Conservation (phyloP, 2,329 filamentous ascomycete species). For the Ascochyta lentis region DNA sequence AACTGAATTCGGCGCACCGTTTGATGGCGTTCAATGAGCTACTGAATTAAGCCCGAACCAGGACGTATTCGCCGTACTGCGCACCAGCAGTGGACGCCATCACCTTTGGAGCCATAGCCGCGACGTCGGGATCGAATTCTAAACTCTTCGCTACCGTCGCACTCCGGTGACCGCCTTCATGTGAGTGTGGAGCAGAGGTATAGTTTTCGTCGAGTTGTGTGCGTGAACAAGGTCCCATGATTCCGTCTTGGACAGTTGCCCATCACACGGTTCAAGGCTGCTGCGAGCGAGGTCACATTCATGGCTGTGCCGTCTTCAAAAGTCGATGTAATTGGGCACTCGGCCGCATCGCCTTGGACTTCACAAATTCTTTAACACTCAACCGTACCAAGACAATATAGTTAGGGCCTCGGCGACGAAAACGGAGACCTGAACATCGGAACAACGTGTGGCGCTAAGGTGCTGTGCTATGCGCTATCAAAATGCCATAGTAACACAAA, state of each 20-base stretch:
- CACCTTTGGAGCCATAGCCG: conserved; percentile 7
- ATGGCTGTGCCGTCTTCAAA: background rate
- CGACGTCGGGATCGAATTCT: background rate
- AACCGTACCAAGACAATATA: background rate
- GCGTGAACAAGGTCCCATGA: too few species aligned
- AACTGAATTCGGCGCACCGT: background rate
- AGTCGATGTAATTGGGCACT: too few species aligned
- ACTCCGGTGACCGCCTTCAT: background rate
- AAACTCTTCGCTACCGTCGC: background rate
- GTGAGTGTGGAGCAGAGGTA: background rate
- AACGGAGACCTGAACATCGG: background rate
- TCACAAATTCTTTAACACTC: background rate
- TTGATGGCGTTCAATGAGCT: background rate
- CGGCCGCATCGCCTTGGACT: background rate
- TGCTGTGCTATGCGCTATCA: background rate
- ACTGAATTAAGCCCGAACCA: background rate
- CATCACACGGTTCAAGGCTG: too few species aligned
- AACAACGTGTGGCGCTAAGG: background rate
- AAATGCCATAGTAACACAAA: background rate
- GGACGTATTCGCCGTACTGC: background rate
- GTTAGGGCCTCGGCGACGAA: conserved; percentile 1
- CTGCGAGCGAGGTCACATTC: background rate
- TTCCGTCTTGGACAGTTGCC: too few species aligned
- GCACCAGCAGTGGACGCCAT: background rate
- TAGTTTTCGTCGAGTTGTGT: background rate